A percentile compares a stretch with the other conserved stretches of the same genome.
Conservation (phyloP, 495 filamentous ascomycete species). For the Aspergillus kassunensis region DNA sequence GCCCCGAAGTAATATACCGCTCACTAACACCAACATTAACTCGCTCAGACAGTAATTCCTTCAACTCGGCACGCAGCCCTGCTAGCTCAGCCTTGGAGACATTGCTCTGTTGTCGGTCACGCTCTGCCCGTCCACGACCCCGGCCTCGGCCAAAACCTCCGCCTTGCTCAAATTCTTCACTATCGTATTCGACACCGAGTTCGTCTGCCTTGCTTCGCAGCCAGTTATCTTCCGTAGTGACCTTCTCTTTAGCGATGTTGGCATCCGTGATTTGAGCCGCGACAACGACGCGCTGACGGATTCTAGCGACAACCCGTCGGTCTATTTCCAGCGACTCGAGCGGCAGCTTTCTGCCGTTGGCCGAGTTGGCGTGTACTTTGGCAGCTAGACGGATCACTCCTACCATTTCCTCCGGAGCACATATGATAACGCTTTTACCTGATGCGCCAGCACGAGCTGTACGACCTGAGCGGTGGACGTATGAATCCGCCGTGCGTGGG, state of each 20-base stretch:
- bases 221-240: conserved; percentile 79
- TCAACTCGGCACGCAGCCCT: conserved; percentile 39
- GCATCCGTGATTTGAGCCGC: conserved; percentile 84
- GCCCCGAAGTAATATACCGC: conserved; percentile 75
- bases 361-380: conserved; percentile 69
- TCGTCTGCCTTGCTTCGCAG: conserved; percentile 82
- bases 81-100: conserved; percentile 69
- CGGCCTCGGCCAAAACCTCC: conserved; percentile 62
- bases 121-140: conserved; percentile 65
- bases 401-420: conserved; percentile 83
- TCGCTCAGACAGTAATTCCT: conserved; percentile 60
- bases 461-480: conserved; percentile 93
- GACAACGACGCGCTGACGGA: conserved; percentile 69
- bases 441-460: conserved; percentile 78
- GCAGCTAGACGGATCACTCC: conserved; percentile 78
- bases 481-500: conserved; percentile 84
- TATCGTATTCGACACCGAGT: conserved; percentile 89
- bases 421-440: conserved; percentile 81
- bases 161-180: conserved; percentile 70
- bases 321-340: conserved; percentile 80
- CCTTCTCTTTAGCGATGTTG: conserved; percentile 78
- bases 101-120: conserved; percentile 64
- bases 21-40: conserved; percentile 92
- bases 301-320: conserved; percentile 65
- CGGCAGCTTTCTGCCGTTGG: conserved; percentile 53